These are phyloP conservation scores for Colletotrichum sp. DNA, from an alignment of 2,329 filamentous ascomycete genomes.

Conservation along the genomic window DNA sequence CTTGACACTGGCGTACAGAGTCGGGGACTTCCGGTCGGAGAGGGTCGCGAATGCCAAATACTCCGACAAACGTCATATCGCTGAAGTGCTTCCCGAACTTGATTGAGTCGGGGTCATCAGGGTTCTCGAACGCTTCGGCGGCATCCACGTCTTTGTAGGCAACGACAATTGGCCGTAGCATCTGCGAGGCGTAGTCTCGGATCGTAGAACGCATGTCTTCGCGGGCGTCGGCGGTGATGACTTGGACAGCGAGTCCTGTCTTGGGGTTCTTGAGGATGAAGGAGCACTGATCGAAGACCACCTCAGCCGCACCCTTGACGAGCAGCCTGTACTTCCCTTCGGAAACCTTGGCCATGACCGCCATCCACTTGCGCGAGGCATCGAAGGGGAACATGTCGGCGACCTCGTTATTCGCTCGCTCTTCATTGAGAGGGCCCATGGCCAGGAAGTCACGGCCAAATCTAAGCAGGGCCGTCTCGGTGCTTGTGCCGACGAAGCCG, in stretches of 20 bases:
- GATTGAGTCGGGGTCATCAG: slow-evolving; percentile 14
- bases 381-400: slow-evolving; percentile 59
- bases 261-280: slow-evolving; percentile 50
- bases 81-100: slow-evolving; percentile 27
- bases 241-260: slow-evolving; percentile 28
- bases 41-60: slow-evolving; percentile 56
- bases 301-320: slow-evolving; percentile 64
- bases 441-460: slow-evolving; percentile 56
- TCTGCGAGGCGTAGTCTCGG: slow-evolving; percentile 65
- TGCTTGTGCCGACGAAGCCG: slow-evolving; percentile 58
- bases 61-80: slow-evolving; percentile 53
- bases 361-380: slow-evolving; percentile 62
- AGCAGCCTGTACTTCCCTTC: slow-evolving; percentile 53
- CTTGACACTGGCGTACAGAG: slow-evolving; percentile 46
- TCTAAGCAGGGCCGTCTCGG: slow-evolving; percentile 57
- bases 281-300: slow-evolving; percentile 52
- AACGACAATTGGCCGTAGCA: slow-evolving; percentile 70
- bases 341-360: slow-evolving; percentile 52
- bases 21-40: slow-evolving; percentile 46
- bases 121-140: slow-evolving; percentile 10
- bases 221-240: slow-evolving; percentile 35
- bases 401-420: slow-evolving; percentile 50
- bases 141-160: slow-evolving; percentile 70
- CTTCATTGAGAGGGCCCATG: slow-evolving; percentile 48
- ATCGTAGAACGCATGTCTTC: slow-evolving; percentile 37